Conservation (phyloP, 2,329 filamentous ascomycete genomes). For the Trichoderma guizhouense region DNA sequence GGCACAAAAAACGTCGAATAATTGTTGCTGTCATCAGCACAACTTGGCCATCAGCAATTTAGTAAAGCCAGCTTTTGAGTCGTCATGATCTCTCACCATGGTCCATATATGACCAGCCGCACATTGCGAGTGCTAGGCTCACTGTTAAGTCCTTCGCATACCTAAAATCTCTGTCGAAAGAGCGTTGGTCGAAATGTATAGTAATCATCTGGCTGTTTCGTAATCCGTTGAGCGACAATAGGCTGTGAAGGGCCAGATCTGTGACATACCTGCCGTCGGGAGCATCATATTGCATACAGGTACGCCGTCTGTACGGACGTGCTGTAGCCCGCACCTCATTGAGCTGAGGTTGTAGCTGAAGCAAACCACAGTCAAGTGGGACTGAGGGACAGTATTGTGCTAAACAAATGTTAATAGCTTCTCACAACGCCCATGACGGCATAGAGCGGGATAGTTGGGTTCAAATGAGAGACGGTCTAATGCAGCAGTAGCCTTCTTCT, state of each 20-base stretch:
- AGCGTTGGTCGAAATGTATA: background rate
- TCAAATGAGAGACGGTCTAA: background rate
- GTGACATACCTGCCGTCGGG: background rate
- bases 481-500: background rate
- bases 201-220: background rate
- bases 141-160: background rate
- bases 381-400: background rate
- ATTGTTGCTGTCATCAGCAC: no score
- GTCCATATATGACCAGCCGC: background rate
- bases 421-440: background rate
- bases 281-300: background rate
- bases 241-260: background rate
- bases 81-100: background rate
- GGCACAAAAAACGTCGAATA: no score
- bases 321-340: background rate
- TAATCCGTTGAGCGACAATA: background rate
- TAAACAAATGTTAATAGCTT: background rate
- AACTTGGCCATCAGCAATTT: no score
- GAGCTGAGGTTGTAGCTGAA: background rate
- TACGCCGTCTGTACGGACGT: background rate
- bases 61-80: background rate
- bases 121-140: background rate
- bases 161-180: background rate
- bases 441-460: background rate
- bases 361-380: background rate